Evolutionary conservation across 108 stramenopile genomes (phyloP), one percentile per base, ranked within the genome.

Genomic region (Chaetoceros muelleri): DNA sequence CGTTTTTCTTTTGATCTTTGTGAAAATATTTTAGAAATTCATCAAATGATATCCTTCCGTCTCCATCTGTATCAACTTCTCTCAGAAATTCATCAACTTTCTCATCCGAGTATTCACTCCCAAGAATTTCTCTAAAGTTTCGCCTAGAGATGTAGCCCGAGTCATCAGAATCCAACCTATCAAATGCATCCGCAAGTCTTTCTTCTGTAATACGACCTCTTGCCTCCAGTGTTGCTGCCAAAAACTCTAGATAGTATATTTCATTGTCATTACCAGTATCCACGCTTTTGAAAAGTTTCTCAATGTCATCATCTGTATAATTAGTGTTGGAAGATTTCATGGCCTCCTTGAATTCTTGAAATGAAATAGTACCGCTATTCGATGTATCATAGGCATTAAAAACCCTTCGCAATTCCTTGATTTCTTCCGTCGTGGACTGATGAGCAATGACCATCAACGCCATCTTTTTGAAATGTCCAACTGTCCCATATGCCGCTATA

Each of bases 151-250:
- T 93, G 59, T 48, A 81, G 18, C 87, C 87, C 26, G 67, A 71
- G 44, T 79, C 72, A 61, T 94, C 88, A 27, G 58, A 59, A 64
- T 94, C 92, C 47, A 94, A 60, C 30, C 84, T 75, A 50, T 90
- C 82, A 64, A 94, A 94, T 1, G 88, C 81, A 55, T 81, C 79
- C 0, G 72, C 74, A 44, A 87, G 63, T 2, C 76, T 73, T 31
- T 80, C 79, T 66, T 82, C 80, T 22, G 65, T 75, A 53, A 82
- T 61, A 23, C 57, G 57, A 0, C 73, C 73, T 26, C 72, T 62
- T 23, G 76, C 76, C 70, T 93, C 90, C 31, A 93, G 60, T 3
- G 85, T 85, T 16, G 92, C 85, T n/a, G 87, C 87, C 22, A 89
- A 61, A 67, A 93, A 93, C 60, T 93, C 92, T 0, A 67, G 70